phyloP scores from a whole-genome alignment of 179 eudicot species.

The Carnegiea gigantea region DNA sequence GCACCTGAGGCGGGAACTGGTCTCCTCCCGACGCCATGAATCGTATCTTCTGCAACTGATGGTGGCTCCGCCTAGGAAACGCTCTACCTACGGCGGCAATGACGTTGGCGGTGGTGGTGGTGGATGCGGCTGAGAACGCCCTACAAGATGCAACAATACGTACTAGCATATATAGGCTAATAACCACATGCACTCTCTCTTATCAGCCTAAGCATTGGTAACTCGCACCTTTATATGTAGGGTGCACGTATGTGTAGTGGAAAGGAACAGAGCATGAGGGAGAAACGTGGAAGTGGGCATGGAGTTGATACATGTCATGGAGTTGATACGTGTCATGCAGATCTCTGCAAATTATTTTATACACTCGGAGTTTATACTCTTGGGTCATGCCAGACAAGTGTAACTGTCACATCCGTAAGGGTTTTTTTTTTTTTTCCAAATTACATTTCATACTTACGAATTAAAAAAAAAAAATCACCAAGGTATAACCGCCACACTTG shows the following conservation, averaged over 20 bases:
- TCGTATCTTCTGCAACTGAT: slow-evolving; percentile 10
- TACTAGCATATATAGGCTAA: slow-evolving; percentile 20
- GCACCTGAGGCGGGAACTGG: slow-evolving; percentile 64
- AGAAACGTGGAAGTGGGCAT: background rate
- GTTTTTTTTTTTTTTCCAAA: too few relatives aligned
- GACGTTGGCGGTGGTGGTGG: too few relatives aligned
- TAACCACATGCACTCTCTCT: background rate
- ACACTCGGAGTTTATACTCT: too few relatives aligned
- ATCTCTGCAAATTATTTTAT: too few relatives aligned
- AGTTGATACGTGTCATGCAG: too few relatives aligned
- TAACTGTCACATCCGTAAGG: too few relatives aligned
- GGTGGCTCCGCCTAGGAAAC: background rate
- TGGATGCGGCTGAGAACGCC: background rate
- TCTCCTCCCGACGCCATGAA: slow-evolving; percentile 47
- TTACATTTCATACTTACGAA: too few relatives aligned
- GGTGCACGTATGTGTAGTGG: background rate
- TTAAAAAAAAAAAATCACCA: too few relatives aligned
- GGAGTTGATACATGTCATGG: background rate
- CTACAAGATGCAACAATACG: slow-evolving; percentile 11
- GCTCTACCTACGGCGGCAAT: background rate
- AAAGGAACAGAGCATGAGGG: background rate
- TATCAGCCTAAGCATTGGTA: background rate
- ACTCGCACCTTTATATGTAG: background rate
- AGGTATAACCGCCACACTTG: too few relatives aligned
- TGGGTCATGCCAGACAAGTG: too few relatives aligned